Conservation (phyloP, 306 rosid species). For the Vigna nakashimae region DNA sequence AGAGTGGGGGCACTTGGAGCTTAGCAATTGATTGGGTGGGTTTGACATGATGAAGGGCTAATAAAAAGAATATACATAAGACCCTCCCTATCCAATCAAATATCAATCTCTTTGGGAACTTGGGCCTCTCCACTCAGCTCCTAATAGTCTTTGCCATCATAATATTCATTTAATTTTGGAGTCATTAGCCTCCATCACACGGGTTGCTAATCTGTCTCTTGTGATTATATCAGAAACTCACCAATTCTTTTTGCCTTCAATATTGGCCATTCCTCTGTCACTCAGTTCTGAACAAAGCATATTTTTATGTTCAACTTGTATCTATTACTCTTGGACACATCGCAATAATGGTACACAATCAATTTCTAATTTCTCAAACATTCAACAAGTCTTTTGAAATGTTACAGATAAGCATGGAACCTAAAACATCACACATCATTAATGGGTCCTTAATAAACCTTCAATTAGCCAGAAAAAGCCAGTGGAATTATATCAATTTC, state of each 20-base stretch:
- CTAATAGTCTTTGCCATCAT: constrained; percentile 46
- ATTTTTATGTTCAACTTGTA: constrained; percentile 26
- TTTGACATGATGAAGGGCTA: constrained; percentile 56
- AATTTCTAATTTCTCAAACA: constrained; percentile 28
- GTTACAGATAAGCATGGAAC: constrained; percentile 26
- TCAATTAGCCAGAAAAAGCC: constrained; percentile 23
- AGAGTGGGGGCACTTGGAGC: constrained; percentile 63
- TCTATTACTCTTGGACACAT: not conserved
- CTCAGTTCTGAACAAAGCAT: not conserved
- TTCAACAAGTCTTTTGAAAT: constrained; percentile 30
- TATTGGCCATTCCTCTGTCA: constrained; percentile 24
- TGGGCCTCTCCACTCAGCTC: constrained; percentile 81
- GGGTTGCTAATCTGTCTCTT: constrained; percentile 30
- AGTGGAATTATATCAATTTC: constrained; percentile 47
- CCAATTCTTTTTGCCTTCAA: constrained; percentile 35
- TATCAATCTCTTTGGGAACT: constrained; percentile 96
- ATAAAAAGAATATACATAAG: constrained; percentile 62
- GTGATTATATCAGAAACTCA: not conserved
- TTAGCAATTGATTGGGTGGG: constrained; percentile 63
- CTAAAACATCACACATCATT: constrained; percentile 42
- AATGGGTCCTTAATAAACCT: constrained; percentile 47
- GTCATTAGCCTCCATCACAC: constrained; percentile 39
- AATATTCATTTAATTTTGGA: constrained; percentile 42
- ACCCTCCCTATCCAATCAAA: constrained; percentile 71
- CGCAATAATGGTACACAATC: not conserved